phyloP scores from a whole-genome alignment of 768 basidiomycete genomes.

The Mycena vulgaris region DNA sequence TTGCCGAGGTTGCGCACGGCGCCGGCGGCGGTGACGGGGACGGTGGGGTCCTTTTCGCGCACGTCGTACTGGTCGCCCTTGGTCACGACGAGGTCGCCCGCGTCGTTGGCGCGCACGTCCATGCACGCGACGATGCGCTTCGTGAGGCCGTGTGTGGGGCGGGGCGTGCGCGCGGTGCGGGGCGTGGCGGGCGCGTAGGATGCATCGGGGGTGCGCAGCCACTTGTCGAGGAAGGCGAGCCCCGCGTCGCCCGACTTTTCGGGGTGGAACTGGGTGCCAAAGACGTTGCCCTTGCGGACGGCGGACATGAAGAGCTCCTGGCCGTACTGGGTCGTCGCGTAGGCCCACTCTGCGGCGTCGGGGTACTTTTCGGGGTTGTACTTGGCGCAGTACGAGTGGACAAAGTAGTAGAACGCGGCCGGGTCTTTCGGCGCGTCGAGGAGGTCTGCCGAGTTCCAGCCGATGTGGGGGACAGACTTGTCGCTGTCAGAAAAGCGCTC shows the following conservation, averaged over 20 bases:
- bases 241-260: conserved; percentile 96
- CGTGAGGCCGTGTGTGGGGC: conserved; percentile 78
- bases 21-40: conserved; percentile 68
- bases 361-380: conserved; percentile 73
- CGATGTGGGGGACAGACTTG: conserved; percentile 98
- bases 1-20: conserved; percentile 97
- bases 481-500: conserved; percentile 76
- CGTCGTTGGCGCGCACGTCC: conserved; percentile 97
- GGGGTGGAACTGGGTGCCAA: conserved; percentile 97
- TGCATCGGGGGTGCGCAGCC: conserved; percentile 76
- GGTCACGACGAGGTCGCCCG: conserved; percentile 97
- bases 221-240: conserved; percentile 81
- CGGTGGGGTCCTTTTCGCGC: conserved; percentile 75
- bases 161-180: conserved; percentile 57
- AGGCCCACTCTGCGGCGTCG: conserved; percentile 80
- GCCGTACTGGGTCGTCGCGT: conserved; percentile 95
- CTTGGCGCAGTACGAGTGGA: conserved; percentile 93
- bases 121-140: conserved; percentile 97
- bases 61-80: conserved; percentile 99
- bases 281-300: conserved; percentile 87
- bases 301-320: conserved; percentile 90
- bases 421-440: conserved; percentile 61
- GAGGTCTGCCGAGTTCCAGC: conserved; percentile 89
- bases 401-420: conserved; percentile 92
- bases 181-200: conserved; percentile 52